Percentiles rank a stretch among this genome's conserved stretches.
These are phyloP conservation scores for Zygnema circumcarinatum DNA, from an alignment of 139 green algal species.

Conservation along the genomic window DNA sequence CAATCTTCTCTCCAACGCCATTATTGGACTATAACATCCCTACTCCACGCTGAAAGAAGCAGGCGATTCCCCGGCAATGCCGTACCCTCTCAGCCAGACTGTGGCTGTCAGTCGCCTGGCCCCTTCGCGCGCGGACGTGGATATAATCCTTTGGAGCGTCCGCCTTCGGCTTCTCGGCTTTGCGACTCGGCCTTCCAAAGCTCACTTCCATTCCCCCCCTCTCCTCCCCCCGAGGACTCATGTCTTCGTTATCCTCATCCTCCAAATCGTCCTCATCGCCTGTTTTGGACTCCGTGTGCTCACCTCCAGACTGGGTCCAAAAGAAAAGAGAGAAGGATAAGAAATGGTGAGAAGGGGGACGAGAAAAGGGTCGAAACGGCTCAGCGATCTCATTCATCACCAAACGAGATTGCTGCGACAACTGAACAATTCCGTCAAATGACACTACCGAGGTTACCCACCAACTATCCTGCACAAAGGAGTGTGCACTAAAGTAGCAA, in stretches of 20 bases:
- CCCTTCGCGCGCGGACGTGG: slow-evolving; percentile 36
- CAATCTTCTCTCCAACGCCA: background rate
- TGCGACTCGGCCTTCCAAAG: background rate
- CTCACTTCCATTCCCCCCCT: background rate
- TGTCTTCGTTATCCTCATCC: slow-evolving; percentile 5
- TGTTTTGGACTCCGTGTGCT: background rate
- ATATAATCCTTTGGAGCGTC: slow-evolving; percentile 39
- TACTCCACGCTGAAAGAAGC: background rate
- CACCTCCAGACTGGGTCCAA: background rate
- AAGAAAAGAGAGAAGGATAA: background rate
- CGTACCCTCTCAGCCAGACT: slow-evolving; percentile 49
- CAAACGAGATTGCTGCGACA: too few relatives aligned
- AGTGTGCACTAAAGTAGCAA: too few relatives aligned
- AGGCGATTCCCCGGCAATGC: background rate
- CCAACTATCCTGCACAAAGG: too few relatives aligned
- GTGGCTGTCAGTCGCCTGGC: slow-evolving; percentile 47
- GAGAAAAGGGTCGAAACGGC: background rate
- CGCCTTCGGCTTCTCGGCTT: background rate
- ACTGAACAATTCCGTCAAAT: too few relatives aligned
- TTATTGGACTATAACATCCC: background rate
- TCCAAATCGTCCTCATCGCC: background rate
- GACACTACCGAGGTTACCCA: too few relatives aligned
- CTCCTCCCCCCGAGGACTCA: background rate
- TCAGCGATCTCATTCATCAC: too few relatives aligned
- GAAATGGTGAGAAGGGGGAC: background rate